Evolutionary conservation across 2,329 filamentous ascomycete genomes (phyloP).

Genomic region (Ophiocordyceps camponoti-leonardi): DNA sequence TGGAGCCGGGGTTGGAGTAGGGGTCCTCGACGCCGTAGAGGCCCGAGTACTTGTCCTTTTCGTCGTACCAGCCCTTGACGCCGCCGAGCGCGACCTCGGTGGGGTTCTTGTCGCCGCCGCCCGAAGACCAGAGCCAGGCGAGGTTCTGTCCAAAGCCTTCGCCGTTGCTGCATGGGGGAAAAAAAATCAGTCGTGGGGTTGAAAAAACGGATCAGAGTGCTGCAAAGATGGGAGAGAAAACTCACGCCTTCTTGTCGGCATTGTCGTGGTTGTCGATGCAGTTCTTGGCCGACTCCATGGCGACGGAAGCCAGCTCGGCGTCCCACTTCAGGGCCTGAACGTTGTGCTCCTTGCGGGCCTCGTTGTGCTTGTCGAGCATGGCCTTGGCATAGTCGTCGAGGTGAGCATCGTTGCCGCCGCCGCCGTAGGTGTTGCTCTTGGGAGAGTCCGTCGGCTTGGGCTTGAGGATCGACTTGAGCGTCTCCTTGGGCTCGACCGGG

Average conservation of each 20-base stretch:
- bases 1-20: constrained; percentile 33
- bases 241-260: constrained; percentile 27
- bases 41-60: constrained; percentile 43
- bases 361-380: constrained; percentile 62
- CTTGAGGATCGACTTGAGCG: constrained; percentile 1
- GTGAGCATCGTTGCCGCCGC: background rate
- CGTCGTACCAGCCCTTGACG: constrained; percentile 62
- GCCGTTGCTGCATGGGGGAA: constrained; percentile 32
- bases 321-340: constrained; percentile 49
- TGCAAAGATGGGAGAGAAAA: background rate
- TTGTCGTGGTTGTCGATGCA: constrained; percentile 64
- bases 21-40: constrained; percentile 33
- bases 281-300: constrained; percentile 40
- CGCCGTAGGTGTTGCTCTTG: constrained; percentile 3
- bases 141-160: constrained; percentile 75
- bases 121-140: constrained; percentile 37
- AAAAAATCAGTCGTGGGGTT: constrained; percentile 1
- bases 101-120: constrained; percentile 8
- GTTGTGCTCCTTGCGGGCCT: constrained; percentile 71
- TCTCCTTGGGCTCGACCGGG: background rate
- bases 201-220: too few relatives aligned
- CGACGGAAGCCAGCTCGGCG: constrained; percentile 42
- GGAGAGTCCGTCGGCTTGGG: constrained; percentile 3
- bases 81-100: constrained; percentile 6
- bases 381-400: constrained; percentile 16